Evolutionary conservation across 2,329 filamentous ascomycete species (phyloP).

Genomic region (Trichoderma pleuroti): DNA sequence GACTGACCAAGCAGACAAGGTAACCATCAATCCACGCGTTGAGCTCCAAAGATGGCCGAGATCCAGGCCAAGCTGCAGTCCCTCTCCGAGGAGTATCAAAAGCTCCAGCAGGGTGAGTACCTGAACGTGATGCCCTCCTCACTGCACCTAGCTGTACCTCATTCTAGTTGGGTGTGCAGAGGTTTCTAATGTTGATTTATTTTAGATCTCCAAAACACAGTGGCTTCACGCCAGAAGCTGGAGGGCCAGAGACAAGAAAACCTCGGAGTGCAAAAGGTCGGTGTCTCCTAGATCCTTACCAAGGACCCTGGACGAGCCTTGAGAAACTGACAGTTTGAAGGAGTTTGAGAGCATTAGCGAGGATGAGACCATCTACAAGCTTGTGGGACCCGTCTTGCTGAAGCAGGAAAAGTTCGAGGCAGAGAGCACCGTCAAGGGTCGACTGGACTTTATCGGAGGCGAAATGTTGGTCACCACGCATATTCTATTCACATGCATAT

Average conservation of each 20-base stretch:
- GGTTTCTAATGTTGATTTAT: neutral
- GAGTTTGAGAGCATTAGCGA: slow-evolving; percentile 79
- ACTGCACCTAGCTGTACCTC: neutral
- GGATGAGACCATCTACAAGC: slow-evolving; percentile 90
- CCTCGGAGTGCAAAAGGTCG: slow-evolving; percentile 74
- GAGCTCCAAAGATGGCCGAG: slow-evolving; percentile 56
- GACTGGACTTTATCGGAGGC: slow-evolving; percentile 86
- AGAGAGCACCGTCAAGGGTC: slow-evolving; percentile 82
- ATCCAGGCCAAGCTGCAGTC: slow-evolving; percentile 73
- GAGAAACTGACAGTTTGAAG: slow-evolving; percentile 40
- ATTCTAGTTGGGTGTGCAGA: neutral
- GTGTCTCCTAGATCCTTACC: slow-evolving; percentile 8
- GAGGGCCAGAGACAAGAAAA: slow-evolving; percentile 96
- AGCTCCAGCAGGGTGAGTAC: slow-evolving; percentile 73
- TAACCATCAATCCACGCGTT: neutral
- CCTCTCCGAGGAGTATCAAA: slow-evolving; percentile 83
- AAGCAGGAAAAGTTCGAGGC: slow-evolving; percentile 94
- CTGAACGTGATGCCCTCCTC: neutral
- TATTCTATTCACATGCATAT: neutral
- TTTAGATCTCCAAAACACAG: slow-evolving; percentile 71
- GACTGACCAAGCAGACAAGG: neutral
- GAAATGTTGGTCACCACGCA: slow-evolving; percentile 67
- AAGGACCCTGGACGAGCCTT: neutral
- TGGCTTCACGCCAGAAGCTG: slow-evolving; percentile 82
- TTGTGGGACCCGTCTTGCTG: slow-evolving; percentile 84